Base-by-base conservation (phyloP, 805 yeast species). In the Cephaloascus fragrans region DNA sequence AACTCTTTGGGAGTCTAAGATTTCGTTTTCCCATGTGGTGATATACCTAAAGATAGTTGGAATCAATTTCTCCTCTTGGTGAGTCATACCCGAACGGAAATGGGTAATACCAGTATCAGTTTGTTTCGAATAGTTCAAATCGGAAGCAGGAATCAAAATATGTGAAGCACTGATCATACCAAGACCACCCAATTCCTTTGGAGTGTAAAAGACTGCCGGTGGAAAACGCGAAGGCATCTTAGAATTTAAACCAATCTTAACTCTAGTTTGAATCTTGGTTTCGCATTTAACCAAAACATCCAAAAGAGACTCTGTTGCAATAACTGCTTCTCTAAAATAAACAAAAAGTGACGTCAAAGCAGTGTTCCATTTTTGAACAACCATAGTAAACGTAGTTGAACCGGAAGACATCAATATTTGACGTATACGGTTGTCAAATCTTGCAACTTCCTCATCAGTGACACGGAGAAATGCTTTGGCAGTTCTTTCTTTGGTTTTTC, bases 141-240 rank as follows among this genome's bases (percentile, higher is more conserved):
- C 98, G 4, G 95, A 81, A 0, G 95, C 83, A 0, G 98, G 98
- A 47, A 93, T 93, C 45, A 93, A 66, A 37, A 93, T 86, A 56
- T 93, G 98, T 12, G 96, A 86, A 0, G 97, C 97, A 67, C 96
- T 85, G 19, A 93, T 65, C 98, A 93, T 93, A 19, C 98, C 99
- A 34, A 93, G 64, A 34, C 99, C 99, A 37, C 99, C 98, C 3
- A 93, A 63, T 56, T 93, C 99, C 49, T 89, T 90, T 0, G 98
- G 98, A 0, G 98, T 88, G 55, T 93, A 93, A 52, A 93, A 93
- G 0, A 93, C 98, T 3, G 97, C 97, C 0, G 98, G 99, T 3
- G 99, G 99, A 62, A 93, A 93, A 40, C 99, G 70, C 0, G 96
- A 80, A 1, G 99, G 99, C 99, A 93, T 93, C 59, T 93, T 93